Percentiles rank a stretch among this genome's conserved stretches.
Evolutionary conservation across 2,329 filamentous ascomycete species (phyloP).

Genomic region (Ascochyta fabae): DNA sequence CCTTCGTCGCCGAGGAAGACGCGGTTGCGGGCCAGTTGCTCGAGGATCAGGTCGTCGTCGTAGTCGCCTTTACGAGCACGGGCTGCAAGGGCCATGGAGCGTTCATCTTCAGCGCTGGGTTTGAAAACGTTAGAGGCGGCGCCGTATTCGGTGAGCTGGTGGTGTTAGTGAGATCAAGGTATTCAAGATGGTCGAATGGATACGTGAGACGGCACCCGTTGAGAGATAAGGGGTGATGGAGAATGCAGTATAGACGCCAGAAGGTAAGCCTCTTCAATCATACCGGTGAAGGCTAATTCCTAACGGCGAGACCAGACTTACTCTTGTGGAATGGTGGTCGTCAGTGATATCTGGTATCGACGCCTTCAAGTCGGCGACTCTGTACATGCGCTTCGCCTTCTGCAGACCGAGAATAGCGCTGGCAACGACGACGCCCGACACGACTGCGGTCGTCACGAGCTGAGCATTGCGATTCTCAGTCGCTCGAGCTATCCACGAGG

Average conservation of each 20-base stretch:
- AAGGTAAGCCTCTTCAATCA: too few relatives aligned
- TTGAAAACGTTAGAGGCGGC: conserved; percentile 55
- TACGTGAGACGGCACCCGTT: neutral
- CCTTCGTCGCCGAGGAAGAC: conserved; percentile 88
- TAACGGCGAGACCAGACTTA: conserved; percentile 38
- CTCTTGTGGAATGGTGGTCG: conserved; percentile 58
- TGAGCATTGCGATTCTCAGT: conserved; percentile 61
- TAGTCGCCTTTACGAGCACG: conserved; percentile 69
- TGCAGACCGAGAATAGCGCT: conserved; percentile 65
- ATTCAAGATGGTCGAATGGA: neutral
- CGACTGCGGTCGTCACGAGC: conserved; percentile 72
- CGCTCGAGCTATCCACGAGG: conserved; percentile 54
- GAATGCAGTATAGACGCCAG: too few relatives aligned
- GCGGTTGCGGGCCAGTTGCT: conserved; percentile 91
- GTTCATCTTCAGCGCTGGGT: conserved; percentile 61
- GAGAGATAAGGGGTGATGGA: too few relatives aligned
- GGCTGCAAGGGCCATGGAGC: conserved; percentile 63
- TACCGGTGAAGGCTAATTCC: too few relatives aligned
- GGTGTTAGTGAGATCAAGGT: conserved; percentile 48
- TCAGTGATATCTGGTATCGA: conserved; percentile 65
- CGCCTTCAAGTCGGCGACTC: conserved; percentile 64
- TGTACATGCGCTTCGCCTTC: conserved; percentile 60
- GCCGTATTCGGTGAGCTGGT: conserved; percentile 67
- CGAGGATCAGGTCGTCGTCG: conserved; percentile 80
- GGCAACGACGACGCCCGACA: conserved; percentile 57